Conservation (phyloP, 805 yeast genomes). For the Saccharomycopsis guyanensis region DNA sequence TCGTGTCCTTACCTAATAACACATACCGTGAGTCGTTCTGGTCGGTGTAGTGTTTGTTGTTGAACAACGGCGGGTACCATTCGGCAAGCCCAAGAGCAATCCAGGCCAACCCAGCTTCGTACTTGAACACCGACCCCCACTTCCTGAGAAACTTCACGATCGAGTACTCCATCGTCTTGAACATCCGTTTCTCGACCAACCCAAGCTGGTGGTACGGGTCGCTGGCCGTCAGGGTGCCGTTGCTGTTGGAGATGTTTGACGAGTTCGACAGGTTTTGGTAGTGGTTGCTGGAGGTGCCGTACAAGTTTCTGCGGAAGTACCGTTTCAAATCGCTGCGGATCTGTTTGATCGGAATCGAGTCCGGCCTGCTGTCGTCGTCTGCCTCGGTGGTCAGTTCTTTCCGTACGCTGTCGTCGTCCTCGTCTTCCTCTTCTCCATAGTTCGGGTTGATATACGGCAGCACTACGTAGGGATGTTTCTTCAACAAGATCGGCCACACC, state of each 20-base stretch:
- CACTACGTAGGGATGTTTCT: constrained; percentile 77
- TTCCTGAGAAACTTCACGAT: constrained; percentile 57
- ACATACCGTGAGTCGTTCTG: constrained; percentile 34
- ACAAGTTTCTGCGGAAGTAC: constrained; percentile 41
- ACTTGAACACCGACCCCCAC: constrained; percentile 73
- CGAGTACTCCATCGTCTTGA: constrained; percentile 50
- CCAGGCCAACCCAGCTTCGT: constrained; percentile 82
- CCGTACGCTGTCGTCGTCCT: constrained; percentile 28
- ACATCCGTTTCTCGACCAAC: constrained; percentile 42
- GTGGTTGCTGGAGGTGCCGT: constrained; percentile 16
- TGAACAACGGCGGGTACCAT: constrained; percentile 66
- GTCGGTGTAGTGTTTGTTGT: constrained; percentile 29
- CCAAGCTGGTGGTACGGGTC: constrained; percentile 21
- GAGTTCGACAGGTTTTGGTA: constrained; percentile 5
- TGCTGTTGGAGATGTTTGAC: background rate
- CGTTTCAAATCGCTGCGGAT: constrained; percentile 53
- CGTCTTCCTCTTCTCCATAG: constrained; percentile 26
- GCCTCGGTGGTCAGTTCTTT: constrained; percentile 17
- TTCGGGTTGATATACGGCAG: constrained; percentile 68
- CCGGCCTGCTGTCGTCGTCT: constrained; percentile 25
- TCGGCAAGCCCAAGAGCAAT: constrained; percentile 81
- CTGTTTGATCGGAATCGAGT: constrained; percentile 22
- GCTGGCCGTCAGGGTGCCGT: background rate
- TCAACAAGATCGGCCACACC: constrained; percentile 79
- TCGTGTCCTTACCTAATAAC: constrained; percentile 43